Conservation (phyloP, 192 early-diverging fungal species). For the Backusella westeae region DNA sequence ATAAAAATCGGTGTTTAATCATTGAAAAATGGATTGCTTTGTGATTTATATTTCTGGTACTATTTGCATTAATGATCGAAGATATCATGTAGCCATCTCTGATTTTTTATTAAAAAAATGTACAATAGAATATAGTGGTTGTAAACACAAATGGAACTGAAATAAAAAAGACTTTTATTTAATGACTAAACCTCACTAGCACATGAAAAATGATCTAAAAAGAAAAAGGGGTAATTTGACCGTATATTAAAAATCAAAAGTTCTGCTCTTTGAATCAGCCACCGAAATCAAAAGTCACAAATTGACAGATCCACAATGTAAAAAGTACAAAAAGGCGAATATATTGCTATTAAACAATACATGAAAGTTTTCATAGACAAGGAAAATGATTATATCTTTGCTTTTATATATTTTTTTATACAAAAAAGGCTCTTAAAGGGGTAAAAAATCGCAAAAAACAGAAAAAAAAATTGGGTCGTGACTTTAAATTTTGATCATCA, state of each 20-base stretch:
- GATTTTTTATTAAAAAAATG: too few species aligned
- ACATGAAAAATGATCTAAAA: too few species aligned
- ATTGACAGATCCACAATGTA: not conserved
- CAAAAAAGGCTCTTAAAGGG: not conserved
- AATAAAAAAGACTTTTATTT: too few species aligned
- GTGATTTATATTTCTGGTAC: too few species aligned
- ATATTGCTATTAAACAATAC: not conserved
- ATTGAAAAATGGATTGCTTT: not conserved
- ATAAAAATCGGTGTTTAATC: not conserved
- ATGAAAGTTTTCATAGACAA: not conserved
- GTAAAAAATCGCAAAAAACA: not conserved
- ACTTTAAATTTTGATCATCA: not conserved
- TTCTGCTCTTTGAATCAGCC: not conserved
- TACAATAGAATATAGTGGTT: too few species aligned
- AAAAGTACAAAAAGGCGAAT: not conserved
- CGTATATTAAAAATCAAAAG: too few species aligned
- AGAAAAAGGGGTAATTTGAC: too few species aligned
- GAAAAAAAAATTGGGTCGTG: not conserved
- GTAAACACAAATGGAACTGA: too few species aligned
- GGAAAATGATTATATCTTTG: not conserved
- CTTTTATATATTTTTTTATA: not conserved
- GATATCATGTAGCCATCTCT: not conserved
- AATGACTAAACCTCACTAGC: too few species aligned
- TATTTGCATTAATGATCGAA: too few species aligned
- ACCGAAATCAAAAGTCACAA: not conserved